phyloP scores from a whole-genome alignment of 495 filamentous ascomycete genomes.

The Trichoderma asperelloides region DNA sequence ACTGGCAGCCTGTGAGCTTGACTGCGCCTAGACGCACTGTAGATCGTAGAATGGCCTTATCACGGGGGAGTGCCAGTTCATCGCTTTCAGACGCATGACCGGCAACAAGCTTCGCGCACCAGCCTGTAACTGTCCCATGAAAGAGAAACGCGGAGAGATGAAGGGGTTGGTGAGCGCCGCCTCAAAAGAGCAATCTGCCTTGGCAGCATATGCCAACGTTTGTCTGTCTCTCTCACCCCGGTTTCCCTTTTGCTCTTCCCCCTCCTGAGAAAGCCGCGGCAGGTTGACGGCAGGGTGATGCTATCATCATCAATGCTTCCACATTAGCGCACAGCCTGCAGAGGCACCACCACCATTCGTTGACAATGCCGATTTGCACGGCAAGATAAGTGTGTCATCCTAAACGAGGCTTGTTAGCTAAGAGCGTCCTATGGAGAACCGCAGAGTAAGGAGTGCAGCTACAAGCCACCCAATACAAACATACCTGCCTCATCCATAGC shows the following conservation, averaged over 20 bases:
- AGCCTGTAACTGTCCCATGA: too few relatives aligned
- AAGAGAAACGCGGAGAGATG: too few relatives aligned
- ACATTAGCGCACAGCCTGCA: not conserved
- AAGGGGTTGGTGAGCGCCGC: too few relatives aligned
- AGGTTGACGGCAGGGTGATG: not conserved
- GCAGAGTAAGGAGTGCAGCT: not conserved
- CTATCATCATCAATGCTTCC: not conserved
- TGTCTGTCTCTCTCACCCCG: too few relatives aligned
- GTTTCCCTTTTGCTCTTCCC: too few relatives aligned
- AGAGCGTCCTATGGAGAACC: not conserved
- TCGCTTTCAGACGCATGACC: not conserved
- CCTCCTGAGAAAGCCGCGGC: not conserved
- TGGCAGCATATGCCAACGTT: too few relatives aligned
- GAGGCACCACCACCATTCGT: not conserved
- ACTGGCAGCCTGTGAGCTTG: too few relatives aligned
- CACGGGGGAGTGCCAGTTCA: not conserved
- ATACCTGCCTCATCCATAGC: not conserved
- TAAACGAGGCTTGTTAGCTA: not conserved
- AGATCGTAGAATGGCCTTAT: not conserved
- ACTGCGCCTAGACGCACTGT: too few relatives aligned
- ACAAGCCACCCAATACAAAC: not conserved
- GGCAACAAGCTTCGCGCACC: not conserved
- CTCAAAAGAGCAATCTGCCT: too few relatives aligned
- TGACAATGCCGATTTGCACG: not conserved
- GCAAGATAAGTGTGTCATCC: not conserved